A percentile compares a stretch with the other conserved stretches of the same genome.
These are phyloP conservation scores for Myxozyma sirexii DNA, from an alignment of 805 yeast species.

Conservation along the genomic window DNA sequence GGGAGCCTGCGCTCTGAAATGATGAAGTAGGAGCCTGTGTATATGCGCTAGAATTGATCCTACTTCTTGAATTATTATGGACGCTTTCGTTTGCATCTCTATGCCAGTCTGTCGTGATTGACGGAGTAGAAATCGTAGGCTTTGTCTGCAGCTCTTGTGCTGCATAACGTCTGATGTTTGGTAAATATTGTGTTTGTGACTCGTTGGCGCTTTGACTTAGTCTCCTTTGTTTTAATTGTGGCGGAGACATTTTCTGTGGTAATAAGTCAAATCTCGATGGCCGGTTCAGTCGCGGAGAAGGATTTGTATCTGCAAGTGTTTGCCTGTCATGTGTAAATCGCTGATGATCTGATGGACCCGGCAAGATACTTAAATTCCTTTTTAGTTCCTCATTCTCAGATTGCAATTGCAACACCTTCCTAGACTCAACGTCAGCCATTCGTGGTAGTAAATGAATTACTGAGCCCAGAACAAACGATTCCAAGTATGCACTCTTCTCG, in stretches of 20 bases:
- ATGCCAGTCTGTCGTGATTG: background rate
- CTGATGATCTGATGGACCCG: background rate
- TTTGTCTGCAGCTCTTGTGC: background rate
- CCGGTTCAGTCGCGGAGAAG: background rate
- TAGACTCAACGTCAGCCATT: background rate
- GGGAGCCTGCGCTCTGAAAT: background rate
- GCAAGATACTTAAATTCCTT: background rate
- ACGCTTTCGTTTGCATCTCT: background rate
- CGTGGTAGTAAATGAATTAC: background rate
- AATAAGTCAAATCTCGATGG: background rate
- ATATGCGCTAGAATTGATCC: background rate
- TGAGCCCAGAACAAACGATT: background rate
- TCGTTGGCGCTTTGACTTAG: background rate
- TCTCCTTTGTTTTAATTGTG: background rate
- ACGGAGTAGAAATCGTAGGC: background rate
- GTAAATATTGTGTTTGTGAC: background rate
- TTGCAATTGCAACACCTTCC: background rate
- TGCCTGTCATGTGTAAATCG: background rate
- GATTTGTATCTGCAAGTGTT: background rate
- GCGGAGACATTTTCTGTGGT: background rate
- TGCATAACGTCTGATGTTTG: background rate
- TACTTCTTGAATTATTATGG: background rate
- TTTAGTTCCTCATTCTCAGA: background rate
- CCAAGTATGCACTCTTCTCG: slow-evolving; percentile 8
- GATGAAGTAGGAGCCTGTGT: background rate